Percentiles rank a stretch among this genome's conserved stretches.
These are phyloP conservation scores for Sphagnum tenellum DNA, from an alignment of 225 moss, liverwort and hornwort species.

Conservation along the genomic window DNA sequence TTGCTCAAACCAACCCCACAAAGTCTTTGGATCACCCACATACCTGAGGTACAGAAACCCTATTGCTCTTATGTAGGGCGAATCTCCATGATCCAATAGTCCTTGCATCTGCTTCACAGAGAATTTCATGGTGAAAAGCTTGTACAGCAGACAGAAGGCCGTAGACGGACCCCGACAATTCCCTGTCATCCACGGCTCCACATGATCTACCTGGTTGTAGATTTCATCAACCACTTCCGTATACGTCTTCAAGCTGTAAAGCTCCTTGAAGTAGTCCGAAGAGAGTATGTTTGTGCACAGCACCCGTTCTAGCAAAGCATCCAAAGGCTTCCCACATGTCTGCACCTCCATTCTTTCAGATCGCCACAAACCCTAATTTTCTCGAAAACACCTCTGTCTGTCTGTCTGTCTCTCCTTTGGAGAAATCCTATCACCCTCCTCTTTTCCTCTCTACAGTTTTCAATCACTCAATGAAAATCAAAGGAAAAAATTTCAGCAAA, in stretches of 20 bases:
- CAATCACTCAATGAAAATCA: no score
- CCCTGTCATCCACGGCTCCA: conserved; percentile 99
- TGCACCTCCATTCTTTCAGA: conserved; percentile 57
- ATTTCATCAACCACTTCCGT: conserved; percentile 91
- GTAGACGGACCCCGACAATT: conserved; percentile 96
- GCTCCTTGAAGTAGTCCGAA: conserved; percentile 95
- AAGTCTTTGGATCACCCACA: conserved; percentile 82
- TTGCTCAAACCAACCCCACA: conserved; percentile 94
- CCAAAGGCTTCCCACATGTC: conserved; percentile 90
- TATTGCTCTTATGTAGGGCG: conserved; percentile 84
- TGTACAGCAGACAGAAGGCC: conserved; percentile 97
- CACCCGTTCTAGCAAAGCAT: conserved; percentile 81
- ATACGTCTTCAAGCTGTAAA: conserved; percentile 75
- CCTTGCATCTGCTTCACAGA: conserved; percentile 95
- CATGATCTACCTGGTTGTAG: conserved; percentile 93
- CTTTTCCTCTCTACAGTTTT: no score
- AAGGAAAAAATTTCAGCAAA: no score
- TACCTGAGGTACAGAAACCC: conserved; percentile 87
- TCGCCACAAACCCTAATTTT: no score
- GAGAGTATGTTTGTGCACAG: conserved; percentile 86
- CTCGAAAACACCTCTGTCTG: no score
- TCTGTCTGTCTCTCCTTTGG: no score
- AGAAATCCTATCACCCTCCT: no score
- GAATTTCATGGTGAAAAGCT: conserved; percentile 95
- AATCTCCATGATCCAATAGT: conserved; percentile 71